Conservation (phyloP, 2,329 filamentous ascomycete genomes). For the Fusarium fracticaudum region DNA sequence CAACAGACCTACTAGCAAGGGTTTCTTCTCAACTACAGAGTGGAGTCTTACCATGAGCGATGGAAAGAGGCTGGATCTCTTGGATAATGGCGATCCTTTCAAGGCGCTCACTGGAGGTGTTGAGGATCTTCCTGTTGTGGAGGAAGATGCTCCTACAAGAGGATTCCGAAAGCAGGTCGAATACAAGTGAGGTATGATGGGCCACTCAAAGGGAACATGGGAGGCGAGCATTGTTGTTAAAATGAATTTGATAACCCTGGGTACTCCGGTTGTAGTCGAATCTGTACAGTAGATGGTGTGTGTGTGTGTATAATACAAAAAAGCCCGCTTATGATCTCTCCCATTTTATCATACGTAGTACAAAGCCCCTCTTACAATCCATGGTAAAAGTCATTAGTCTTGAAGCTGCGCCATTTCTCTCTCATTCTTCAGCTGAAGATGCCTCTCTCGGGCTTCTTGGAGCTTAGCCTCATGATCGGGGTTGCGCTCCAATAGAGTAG, state of each 20-base stretch:
- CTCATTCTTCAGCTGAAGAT: slow-evolving; percentile 64
- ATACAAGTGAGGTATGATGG: slow-evolving; percentile 39
- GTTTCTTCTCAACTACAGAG: slow-evolving; percentile 84
- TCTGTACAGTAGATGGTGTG: slow-evolving; percentile 45
- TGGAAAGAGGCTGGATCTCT: slow-evolving; percentile 72
- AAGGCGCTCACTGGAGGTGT: slow-evolving; percentile 58
- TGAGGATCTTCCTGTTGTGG: slow-evolving; percentile 48
- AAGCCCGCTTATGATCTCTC: slow-evolving; percentile 45
- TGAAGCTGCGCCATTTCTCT: slow-evolving; percentile 46
- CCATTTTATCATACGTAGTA: slow-evolving; percentile 37
- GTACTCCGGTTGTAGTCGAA: slow-evolving; percentile 43
- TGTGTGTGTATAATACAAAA: slow-evolving; percentile 53
- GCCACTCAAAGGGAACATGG: background rate
- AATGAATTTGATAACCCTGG: slow-evolving; percentile 34
- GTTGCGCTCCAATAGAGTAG: slow-evolving; percentile 57
- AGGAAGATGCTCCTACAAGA: slow-evolving; percentile 52
- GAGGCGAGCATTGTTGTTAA: slow-evolving; percentile 5
- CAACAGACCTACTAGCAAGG: slow-evolving; percentile 68
- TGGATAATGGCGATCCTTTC: slow-evolving; percentile 79
- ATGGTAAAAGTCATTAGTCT: slow-evolving; percentile 27
- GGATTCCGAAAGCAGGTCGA: slow-evolving; percentile 62
- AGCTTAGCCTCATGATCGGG: slow-evolving; percentile 57
- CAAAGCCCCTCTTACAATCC: slow-evolving; percentile 43
- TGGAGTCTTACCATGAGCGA: slow-evolving; percentile 83
- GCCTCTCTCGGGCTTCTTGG: slow-evolving; percentile 59